Base-by-base conservation (phyloP, 2,329 filamentous ascomycete species). In the Claviceps humidiphila region DNA sequence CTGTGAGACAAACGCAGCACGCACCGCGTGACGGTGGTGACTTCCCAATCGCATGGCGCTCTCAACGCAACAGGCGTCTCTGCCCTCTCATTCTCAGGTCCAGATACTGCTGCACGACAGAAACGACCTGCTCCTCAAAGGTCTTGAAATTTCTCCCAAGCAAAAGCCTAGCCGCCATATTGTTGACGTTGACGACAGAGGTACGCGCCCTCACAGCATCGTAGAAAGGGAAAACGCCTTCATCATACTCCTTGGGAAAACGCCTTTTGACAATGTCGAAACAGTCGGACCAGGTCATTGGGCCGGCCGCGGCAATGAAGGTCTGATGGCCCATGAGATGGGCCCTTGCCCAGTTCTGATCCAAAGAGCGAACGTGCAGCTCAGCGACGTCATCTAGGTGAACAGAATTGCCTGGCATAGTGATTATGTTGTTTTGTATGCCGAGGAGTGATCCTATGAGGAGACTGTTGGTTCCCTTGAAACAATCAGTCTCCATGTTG, bases 371-470 rank as follows among this genome's bases (percentile, higher is more conserved):
- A 30, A 72, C 63, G 50, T 72, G 70, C 5, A 64, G 63, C 26
- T 59, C 60, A 1, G 69, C 68, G 4, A 69, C 67, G 51, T 71
- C 68, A 49, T 70, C 63, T 16, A 69, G 58, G 52, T 70, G 64
- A 14, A 70, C 68, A 8, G 61, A 61, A 16, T 57, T 58, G 20
- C 67, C 66, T 5, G 60, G 56, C 24, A 61, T 34, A 58, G 8
- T 50, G 52, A 20, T 55, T 51, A 1, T 58, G 56, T 43, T 57
- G 57, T 24, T 56, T 53, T 3, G 16, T 42, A 61, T 56, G 13
- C 68, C 68, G 7, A 66, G 58, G 20, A 70, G 56, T 26, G 65
- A 60, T 4, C 63, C 63, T 50, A 70, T 58, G 8, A 69, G 54
- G 38, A 65, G 53, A 34, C 58, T 59, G 55, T 71, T 71, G 47